Base-by-base conservation (phyloP, 306 rosid species). In the Rosa chinensis region DNA sequence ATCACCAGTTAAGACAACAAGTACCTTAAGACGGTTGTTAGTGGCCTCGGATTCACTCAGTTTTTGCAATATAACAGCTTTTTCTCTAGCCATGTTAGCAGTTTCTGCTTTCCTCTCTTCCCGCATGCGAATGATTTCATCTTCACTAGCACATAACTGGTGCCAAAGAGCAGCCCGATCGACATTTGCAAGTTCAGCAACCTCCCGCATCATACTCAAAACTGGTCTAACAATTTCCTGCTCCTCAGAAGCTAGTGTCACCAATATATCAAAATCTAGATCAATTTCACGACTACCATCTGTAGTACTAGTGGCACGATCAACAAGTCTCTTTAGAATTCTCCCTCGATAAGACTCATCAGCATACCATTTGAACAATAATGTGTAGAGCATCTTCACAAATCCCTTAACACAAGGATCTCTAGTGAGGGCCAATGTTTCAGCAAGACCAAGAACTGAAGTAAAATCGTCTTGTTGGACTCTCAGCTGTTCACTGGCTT, bases 111-210 rank as follows among this genome's bases (percentile, higher is more conserved):
- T 90, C 86, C 78, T 82, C 87, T 91, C 96, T 73, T 93, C 96
- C 76, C 94, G 92, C 45, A 85, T 58, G 3, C 84, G 93, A 48
- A 89, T 73, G 73, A 90, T 93, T 83, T 96, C 99, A 82, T 96
- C 96, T 84, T 93, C 98, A 82, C 89, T 91, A 10, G 98, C 91
- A 82, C 98, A 96, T 80, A 96, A 83, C 86, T 93, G 96, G 82
- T 96, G 98, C 99, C 98, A 93, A 67, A 93, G 89, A 76, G 97
- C 97, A 78, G 98, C 97, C 72, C 99, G 92, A 80, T 93, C 94
- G 48, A 91, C 96, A 80, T 91, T 93, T 72, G 97, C 97, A 76
- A 91, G 93, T 80, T 93, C 98, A 47, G 94, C 93, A 77, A 92
- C 97, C 87, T 92, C 99, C 72, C 97, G 94, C 90, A 96, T 87